Percentiles rank a stretch among this genome's conserved stretches.
phyloP scores from a whole-genome alignment of 495 filamentous ascomycete genomes.

The Amphirosellinia nigrospora region DNA sequence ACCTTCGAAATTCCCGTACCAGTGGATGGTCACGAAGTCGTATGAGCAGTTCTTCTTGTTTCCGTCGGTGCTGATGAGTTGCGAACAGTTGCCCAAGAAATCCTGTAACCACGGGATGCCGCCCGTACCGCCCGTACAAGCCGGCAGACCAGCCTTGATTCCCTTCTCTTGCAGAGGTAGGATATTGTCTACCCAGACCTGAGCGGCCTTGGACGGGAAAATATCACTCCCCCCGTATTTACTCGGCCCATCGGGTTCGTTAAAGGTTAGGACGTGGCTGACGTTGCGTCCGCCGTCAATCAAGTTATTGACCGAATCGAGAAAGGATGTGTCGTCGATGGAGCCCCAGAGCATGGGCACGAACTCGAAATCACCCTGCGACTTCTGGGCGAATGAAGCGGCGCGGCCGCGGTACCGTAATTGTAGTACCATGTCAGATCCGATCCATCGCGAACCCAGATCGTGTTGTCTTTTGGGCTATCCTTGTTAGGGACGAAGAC shows the following conservation, averaged over 20 bases:
- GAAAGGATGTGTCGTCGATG: slow-evolving; percentile 60
- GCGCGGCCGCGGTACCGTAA: slow-evolving; percentile 64
- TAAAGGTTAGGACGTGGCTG: slow-evolving; percentile 71
- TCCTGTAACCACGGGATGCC: slow-evolving; percentile 69
- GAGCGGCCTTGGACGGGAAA: slow-evolving; percentile 61
- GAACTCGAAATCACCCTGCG: slow-evolving; percentile 64
- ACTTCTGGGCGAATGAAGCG: slow-evolving; percentile 46
- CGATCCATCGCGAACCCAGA: slow-evolving; percentile 60
- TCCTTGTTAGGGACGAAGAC: slow-evolving; percentile 62
- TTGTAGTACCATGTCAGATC: slow-evolving; percentile 86
- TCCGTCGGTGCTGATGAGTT: slow-evolving; percentile 43
- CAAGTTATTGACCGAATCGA: slow-evolving; percentile 55
- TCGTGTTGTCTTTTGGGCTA: slow-evolving; percentile 61
- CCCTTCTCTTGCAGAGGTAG: slow-evolving; percentile 65
- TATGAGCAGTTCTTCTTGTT: slow-evolving; percentile 61
- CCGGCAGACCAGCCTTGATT: slow-evolving; percentile 64
- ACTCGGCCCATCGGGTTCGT: slow-evolving; percentile 70
- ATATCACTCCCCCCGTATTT: slow-evolving; percentile 65
- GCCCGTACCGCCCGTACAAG: slow-evolving; percentile 58
- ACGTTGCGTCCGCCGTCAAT: slow-evolving; percentile 63
- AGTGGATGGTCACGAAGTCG: slow-evolving; percentile 78
- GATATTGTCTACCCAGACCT: slow-evolving; percentile 69
- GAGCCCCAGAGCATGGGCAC: slow-evolving; percentile 83
- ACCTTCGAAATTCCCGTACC: slow-evolving; percentile 78
- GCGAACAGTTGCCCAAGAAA: slow-evolving; percentile 62